phyloP scores from a whole-genome alignment of 2,329 filamentous ascomycete species.

The Fusarium incarnatum region DNA sequence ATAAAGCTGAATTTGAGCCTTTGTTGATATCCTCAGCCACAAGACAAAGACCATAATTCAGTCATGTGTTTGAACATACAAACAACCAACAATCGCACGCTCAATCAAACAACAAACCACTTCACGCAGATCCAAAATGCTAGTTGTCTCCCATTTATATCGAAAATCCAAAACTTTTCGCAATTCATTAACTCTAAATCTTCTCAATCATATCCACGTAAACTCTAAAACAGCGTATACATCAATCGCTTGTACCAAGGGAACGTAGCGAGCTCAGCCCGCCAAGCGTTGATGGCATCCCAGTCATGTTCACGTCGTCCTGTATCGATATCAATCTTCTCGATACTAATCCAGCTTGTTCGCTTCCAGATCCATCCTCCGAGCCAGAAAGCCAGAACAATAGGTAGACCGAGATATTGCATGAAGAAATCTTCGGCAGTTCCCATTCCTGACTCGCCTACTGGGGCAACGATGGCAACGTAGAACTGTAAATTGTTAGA shows the following conservation, averaged over 20 bases:
- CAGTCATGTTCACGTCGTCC: constrained; percentile 73
- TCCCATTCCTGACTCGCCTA: constrained; percentile 48
- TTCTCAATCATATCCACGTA: background rate
- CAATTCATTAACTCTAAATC: constrained; percentile 9
- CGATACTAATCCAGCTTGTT: constrained; percentile 66
- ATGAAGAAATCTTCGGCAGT: constrained; percentile 65
- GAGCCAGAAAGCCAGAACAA: constrained; percentile 66
- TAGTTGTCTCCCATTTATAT: background rate
- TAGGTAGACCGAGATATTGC: constrained; percentile 63
- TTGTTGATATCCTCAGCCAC: background rate
- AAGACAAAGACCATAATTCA: background rate
- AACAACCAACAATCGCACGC: accelerated
- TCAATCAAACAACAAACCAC: background rate
- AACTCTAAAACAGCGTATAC: constrained; percentile 25
- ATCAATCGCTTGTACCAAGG: constrained; percentile 59
- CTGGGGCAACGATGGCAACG: constrained; percentile 60
- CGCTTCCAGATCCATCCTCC: constrained; percentile 74
- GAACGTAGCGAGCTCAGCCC: constrained; percentile 60
- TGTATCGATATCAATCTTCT: constrained; percentile 74
- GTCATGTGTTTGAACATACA: background rate
- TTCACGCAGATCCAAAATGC: accelerated
- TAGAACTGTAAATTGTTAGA: constrained; percentile 25
- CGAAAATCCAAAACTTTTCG: background rate
- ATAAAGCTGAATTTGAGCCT: accelerated
- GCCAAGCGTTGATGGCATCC: constrained; percentile 67